Conservation (phyloP, 139 green algal species). For the Tetraselmis chui region DNA sequence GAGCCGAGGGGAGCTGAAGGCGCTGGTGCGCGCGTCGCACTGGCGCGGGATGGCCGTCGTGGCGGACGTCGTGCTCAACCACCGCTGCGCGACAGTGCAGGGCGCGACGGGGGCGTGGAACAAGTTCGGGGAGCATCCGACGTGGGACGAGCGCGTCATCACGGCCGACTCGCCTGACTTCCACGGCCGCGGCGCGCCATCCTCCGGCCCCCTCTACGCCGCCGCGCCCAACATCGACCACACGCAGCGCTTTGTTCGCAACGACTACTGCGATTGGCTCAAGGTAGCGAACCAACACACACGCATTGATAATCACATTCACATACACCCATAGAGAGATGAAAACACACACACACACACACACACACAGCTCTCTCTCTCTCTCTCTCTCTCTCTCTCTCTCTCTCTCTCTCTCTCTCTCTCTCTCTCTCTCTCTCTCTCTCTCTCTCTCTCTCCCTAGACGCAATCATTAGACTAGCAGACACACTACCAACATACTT, state of each 20-base stretch:
- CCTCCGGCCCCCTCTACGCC: slow-evolving; percentile 78
- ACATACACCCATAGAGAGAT: too few relatives aligned
- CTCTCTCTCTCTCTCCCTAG: too few relatives aligned
- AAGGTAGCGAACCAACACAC: too few relatives aligned
- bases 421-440: too few relatives aligned
- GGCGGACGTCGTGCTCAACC: slow-evolving; percentile 96
- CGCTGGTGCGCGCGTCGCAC: slow-evolving; percentile 52
- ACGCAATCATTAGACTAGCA: too few relatives aligned
- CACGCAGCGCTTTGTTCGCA: slow-evolving; percentile 18
- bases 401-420: too few relatives aligned
- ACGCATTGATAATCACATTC: too few relatives aligned
- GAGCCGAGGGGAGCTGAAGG: slow-evolving; percentile 60
- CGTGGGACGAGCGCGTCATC: slow-evolving; percentile 80
- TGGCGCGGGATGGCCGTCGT: slow-evolving; percentile 76
- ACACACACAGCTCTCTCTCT: too few relatives aligned
- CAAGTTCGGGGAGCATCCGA: slow-evolving; percentile 80
- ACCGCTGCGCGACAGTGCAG: slow-evolving; percentile 73
- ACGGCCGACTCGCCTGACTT: slow-evolving; percentile 76
- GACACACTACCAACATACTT: too few relatives aligned
- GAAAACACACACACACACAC: too few relatives aligned
- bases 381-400: too few relatives aligned
- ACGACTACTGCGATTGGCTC: background rate
- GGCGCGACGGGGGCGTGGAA: slow-evolving; percentile 67
- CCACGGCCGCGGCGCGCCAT: slow-evolving; percentile 66
- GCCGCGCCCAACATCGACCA: slow-evolving; percentile 96